Base-by-base conservation (phyloP, 352 stramenopile genomes). In the Globisporangium spiculum region DNA sequence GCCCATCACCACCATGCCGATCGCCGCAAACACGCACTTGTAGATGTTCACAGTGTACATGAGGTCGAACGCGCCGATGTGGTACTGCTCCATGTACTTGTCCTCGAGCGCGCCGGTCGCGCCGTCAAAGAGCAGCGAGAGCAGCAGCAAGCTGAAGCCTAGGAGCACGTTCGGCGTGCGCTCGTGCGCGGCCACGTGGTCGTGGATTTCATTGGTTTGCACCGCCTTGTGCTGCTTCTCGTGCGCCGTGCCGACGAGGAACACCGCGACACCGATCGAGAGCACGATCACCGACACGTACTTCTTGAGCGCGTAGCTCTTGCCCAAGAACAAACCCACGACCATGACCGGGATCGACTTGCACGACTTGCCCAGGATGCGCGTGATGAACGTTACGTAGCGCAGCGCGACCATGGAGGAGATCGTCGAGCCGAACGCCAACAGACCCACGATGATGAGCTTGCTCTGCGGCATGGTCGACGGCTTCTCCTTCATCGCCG, bases 11-110 rank as follows among this genome's bases (percentile, higher is more conserved):
- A 92, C 80, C 83, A 92, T 90, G 1, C 86, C 86, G 6, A 80
- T 68, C 7, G 68, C 80, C 5, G 85, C 77, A 62, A 94, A 96
- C 22, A 88, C 38, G 10, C 79, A 79, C 77, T 94, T 96, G 79
- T 89, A 96, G 60, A 91, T 80, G 77, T 91, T 94, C 63, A 96
- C 83, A n/a, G 84, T 75, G 75, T 91, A 94, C 88, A 96, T 96
- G 48, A 96, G 75, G 64, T 94, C 86, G 67, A 96, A 96, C 4
- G 88, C 80, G 26, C 86, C 86, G 38, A 96, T 83, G 68, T 93
- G 79, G 72, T 93, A 93, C 57, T 86, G 72, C 62, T 89, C 83
- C 66, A 96, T 85, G 68, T 89, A 92, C 27, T 92, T 91, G 65
- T 96, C 88, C 62, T 96, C 88, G 0, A 96, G 72, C 0, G 88